A percentile compares a stretch with the other conserved stretches of the same genome.
Evolutionary conservation across 163 green algal genomes (phyloP).

Genomic region (Chlamydomonas reinhardtii): DNA sequence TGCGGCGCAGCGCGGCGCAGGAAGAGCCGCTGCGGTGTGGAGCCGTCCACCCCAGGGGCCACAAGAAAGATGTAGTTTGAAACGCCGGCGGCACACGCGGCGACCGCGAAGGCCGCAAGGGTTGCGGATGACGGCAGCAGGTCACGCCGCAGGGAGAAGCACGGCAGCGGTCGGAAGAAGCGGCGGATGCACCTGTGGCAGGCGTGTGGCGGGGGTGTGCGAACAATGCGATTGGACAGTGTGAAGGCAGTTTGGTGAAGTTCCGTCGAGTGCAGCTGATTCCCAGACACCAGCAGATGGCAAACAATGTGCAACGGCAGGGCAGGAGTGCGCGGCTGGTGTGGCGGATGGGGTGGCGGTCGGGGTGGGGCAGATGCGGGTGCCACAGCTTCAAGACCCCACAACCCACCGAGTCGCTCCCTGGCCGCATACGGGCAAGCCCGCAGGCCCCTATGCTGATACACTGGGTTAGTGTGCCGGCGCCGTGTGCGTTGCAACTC

Average conservation of each 20-base stretch:
- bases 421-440: no score
- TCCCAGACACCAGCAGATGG: no score
- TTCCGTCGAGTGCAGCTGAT: no score
- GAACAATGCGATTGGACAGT: neutral
- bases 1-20: conserved; percentile 42
- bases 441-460: neutral
- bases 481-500: no score
- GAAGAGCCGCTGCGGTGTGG: conserved; percentile 14
- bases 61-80: conserved; percentile 46
- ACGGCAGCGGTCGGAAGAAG: conserved; percentile 53
- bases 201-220: neutral
- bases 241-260: no score
- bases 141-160: conserved; percentile 49
- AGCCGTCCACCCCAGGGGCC: neutral
- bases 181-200: conserved; percentile 57
- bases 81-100: conserved; percentile 9
- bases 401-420: no score
- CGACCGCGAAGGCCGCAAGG: conserved; percentile 33
- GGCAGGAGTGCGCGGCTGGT: no score
- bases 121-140: conserved; percentile 65
- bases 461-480: no score
- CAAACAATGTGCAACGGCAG: no score
- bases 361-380: no score
- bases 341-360: no score
- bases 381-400: neutral